Evolutionary conservation across 495 filamentous ascomycete genomes (phyloP), one percentile per base, ranked within the genome.

Genomic region (Aspergillus avenaceus): DNA sequence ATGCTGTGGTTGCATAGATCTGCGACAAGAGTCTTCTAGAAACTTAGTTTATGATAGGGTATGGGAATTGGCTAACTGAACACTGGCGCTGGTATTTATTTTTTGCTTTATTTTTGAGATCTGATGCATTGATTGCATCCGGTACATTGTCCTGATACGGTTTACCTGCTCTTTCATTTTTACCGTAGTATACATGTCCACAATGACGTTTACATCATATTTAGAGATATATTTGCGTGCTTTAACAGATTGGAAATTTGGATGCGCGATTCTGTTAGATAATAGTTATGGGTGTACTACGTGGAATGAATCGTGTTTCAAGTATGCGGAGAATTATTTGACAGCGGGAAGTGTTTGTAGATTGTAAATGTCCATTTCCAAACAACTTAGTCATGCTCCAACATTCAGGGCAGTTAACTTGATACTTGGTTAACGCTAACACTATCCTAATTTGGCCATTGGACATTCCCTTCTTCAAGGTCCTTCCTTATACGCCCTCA

Each of bases 1-100:
- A 67, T 55, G 68, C 70, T 57, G 56, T 73, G 43, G 53, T 60
- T 46, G 66, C 61, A 56, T 72, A 70, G 62, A 67, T 46, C 16
- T n/a, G 11, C 18, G 14, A 38, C 16, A 21, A 38, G 34, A 36
- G 1, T 38, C 4, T 3, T 21, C 51, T 59, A 57, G 55, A 60
- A 44, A 32, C 44, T 19, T 37, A 52, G 51, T 62, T 59, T 36
- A 63, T 47, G 55, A 60, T 51, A 31, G 51, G 54, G 44, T 21
- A 54, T 47, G 45, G 61, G 65, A 57, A 68, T 67, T 56, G 47
- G 37, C 29, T 36, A 58, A 58, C 49, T 55, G 62, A 55, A 61
- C 58, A 59, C 47, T 47, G 67, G 67, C 67, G 67, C 63, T 63
- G 59, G 59, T 59, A 44, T 63, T 52, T 55, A 47, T 53, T 49